Conservation (phyloP, 169 alveolate species). For the Cryptosporidium felis region DNA sequence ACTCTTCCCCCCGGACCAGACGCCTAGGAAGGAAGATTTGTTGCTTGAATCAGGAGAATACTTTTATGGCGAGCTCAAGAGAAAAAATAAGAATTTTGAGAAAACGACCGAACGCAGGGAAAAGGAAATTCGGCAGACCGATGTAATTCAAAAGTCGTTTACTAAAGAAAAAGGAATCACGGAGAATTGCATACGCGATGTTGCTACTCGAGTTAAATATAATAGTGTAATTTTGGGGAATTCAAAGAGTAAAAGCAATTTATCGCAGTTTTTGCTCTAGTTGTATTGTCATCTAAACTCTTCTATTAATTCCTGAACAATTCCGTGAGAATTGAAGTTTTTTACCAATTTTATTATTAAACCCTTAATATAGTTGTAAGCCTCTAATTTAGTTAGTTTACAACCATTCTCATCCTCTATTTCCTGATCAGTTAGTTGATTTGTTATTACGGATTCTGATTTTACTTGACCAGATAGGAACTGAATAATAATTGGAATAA, state of each 20-base stretch:
- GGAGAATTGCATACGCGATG: too few species aligned
- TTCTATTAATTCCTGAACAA: slow-evolving; percentile 32
- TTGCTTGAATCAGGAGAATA: slow-evolving; percentile 97
- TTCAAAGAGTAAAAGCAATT: too few species aligned
- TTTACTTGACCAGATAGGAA: slow-evolving; percentile 32
- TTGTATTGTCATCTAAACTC: not conserved
- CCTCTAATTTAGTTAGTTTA: slow-evolving; percentile 9
- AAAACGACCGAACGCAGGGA: slow-evolving; percentile 64
- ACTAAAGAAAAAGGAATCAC: too few species aligned
- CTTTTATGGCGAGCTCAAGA: slow-evolving; percentile 85
- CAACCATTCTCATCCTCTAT: not conserved
- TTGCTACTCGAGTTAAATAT: too few species aligned
- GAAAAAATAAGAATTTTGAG: slow-evolving; percentile 71
- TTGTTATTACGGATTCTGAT: slow-evolving; percentile 15
- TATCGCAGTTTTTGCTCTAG: too few species aligned
- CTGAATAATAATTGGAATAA: slow-evolving; percentile 34
- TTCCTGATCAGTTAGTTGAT: not conserved
- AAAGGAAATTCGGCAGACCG: too few species aligned
- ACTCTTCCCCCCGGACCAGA: slow-evolving; percentile 94
- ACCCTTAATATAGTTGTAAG: slow-evolving; percentile 17
- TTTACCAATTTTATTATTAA: slow-evolving; percentile 19
- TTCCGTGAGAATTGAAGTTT: not conserved
- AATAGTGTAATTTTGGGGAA: too few species aligned
- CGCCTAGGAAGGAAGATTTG: slow-evolving; percentile 97
- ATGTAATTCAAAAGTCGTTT: too few species aligned